Base-by-base conservation (phyloP, 2,329 filamentous ascomycete genomes). In the Allantophomopsis cytisporea region DNA sequence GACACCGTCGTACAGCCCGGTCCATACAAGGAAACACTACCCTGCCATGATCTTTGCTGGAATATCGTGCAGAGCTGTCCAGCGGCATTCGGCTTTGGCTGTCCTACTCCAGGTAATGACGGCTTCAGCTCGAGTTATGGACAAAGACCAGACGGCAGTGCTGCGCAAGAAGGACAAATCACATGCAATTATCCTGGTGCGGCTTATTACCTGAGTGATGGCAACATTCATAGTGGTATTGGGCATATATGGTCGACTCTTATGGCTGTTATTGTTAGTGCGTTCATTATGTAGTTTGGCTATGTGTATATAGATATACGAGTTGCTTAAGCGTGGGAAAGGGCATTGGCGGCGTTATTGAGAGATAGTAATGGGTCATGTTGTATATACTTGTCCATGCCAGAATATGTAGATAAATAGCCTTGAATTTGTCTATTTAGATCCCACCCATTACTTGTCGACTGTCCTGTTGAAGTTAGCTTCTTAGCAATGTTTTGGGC, bases 21-120 rank as follows among this genome's bases (percentile, higher is more conserved):
- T 0, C 91, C 91, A 0, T 96, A 98, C 61, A 93, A 88, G 55
- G 91, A 98, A 62, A 66, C 96, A 15, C 64, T 94, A 7, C 91
- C 91, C 0, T 96, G 89, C 53, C 74, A 83, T 44, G 82, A 94
- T 47, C 62, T 95, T 38, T 98, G 91, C 62, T 91, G 87, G 55
- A 75, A 80, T 39, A 68, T 98, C 2, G 83, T 94, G 10, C 78
- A 82, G 60, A 85, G 74, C 54, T 98, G 91, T 60, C 89, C 91
- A 0, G 71, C 86, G 0, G 60, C 68, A 1, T 63, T 98, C 49
- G 66, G 69, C 1, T 95, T 98, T 51, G 62, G 56, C 1, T 98
- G 91, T 60, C 89, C 91, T 2, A 44, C 52, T 15, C 58, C 60
- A 1, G 54, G 50, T 2, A 49, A 49, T 23, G 51, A 54, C 7